Percentiles rank a stretch among this genome's conserved stretches.
phyloP scores from a whole-genome alignment of 2,329 filamentous ascomycete species.

The Microascus cirrosus region DNA sequence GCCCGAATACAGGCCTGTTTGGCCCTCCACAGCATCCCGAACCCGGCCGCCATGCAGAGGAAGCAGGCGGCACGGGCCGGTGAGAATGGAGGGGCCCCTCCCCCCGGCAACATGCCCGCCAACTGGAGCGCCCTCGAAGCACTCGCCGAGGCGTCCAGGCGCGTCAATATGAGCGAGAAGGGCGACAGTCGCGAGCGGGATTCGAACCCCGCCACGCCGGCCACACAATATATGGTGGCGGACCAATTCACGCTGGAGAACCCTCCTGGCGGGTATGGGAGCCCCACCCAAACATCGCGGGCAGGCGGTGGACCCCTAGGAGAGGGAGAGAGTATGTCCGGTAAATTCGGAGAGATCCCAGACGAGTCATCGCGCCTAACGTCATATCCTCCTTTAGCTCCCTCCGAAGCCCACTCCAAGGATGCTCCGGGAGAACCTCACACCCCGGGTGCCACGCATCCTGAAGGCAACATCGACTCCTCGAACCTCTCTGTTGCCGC shows the following conservation, averaged over 20 bases:
- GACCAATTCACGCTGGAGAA: constrained; percentile 40
- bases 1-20: constrained; percentile 68
- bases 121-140: constrained; percentile 77
- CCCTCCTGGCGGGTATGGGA: constrained; percentile 37
- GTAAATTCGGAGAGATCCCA: background rate
- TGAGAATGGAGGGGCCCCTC: background rate
- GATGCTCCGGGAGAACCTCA: background rate
- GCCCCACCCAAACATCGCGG: constrained; percentile 4
- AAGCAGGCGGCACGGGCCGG: constrained; percentile 7
- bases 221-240: constrained; percentile 1
- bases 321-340: constrained; percentile 24
- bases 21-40: constrained; percentile 58
- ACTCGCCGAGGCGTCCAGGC: constrained; percentile 76
- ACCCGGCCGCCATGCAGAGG: constrained; percentile 25
- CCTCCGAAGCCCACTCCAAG: background rate
- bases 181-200: constrained; percentile 22
- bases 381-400: background rate
- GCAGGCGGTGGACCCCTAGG: constrained; percentile 6
- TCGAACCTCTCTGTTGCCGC: constrained; percentile 44
- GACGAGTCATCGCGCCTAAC: background rate
- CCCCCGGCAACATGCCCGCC: constrained; percentile 27
- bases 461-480: constrained; percentile 20
- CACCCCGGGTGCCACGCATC: background rate
- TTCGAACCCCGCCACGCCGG: background rate
- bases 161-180: constrained; percentile 57